Evolutionary conservation across 2,329 filamentous ascomycete genomes (phyloP).

Genomic region (Berkeleyomyces rouxiae): DNA sequence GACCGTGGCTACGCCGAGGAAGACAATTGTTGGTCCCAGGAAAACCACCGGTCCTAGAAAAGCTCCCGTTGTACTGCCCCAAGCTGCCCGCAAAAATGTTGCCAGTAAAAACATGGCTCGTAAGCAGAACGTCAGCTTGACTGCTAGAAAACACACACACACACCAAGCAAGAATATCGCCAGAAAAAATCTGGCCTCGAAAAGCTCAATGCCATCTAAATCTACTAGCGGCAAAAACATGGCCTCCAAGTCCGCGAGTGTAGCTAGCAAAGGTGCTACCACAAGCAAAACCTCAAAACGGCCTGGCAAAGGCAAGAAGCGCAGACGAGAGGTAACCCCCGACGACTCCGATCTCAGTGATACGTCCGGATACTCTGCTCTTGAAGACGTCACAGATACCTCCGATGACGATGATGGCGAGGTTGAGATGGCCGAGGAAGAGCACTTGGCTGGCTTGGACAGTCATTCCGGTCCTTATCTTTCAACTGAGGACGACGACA

Average conservation of each 20-base stretch:
- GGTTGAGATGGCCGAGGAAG: constrained; percentile 63
- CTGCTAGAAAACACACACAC: not conserved
- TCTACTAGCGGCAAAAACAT: not conserved
- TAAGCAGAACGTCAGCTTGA: constrained; percentile 1
- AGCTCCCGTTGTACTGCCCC: constrained; percentile 3
- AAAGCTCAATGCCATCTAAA: not conserved
- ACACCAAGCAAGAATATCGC: not conserved
- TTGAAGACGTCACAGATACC: constrained; percentile 65
- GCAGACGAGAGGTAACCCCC: constrained; percentile 24
- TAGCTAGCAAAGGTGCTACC: not conserved
- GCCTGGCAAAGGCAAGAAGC: constrained; percentile 6
- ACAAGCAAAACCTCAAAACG: constrained; percentile 6
- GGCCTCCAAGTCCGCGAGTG: not conserved
- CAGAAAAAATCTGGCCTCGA: constrained; percentile 3
- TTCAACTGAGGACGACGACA: constrained; percentile 24
- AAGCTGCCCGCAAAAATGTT: constrained; percentile 11
- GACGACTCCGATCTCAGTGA: constrained; percentile 45
- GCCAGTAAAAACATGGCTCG: constrained; percentile 6
- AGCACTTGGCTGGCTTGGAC: constrained; percentile 44
- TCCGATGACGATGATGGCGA: constrained; percentile 65
- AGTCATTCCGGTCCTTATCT: constrained; percentile 24
- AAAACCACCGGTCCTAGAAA: constrained; percentile 10
- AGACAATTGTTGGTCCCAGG: constrained; percentile 1
- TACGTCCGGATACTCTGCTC: constrained; percentile 56
- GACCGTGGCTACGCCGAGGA: not conserved